Base-by-base conservation (phyloP, 495 filamentous ascomycete species). In the Chlorociboria aeruginascens region DNA sequence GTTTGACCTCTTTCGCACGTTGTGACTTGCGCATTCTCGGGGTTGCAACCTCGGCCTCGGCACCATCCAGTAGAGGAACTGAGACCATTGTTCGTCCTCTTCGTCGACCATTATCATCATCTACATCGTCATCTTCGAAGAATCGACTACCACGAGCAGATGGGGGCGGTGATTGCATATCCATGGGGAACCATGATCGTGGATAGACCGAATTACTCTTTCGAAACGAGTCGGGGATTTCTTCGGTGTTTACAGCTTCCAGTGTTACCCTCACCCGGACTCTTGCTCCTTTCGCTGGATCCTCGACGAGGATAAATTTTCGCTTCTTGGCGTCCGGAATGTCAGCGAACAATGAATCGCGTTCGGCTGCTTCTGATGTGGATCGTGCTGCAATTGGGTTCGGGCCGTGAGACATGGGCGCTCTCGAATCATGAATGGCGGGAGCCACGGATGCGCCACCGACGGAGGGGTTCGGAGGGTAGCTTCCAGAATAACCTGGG, bases 281-380 rank as follows among this genome's bases (percentile, higher is more conserved):
- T 40, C 89, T 81, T 30, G 73, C 73, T 35, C 79, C 78, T 40
- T 86, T 82, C 43, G 85, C 83, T 12, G 73, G 75, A 62, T 97
- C 92, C 50, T 95, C 86, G 17, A 98, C 88, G 3, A 95, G 77
- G 55, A 98, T 94, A 62, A 97, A 97, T 62, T 95, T 98, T 54
- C 89, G 82, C 45, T 83, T 85, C 65, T 93, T 95, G 44, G 79
- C 78, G 45, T 86, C 85, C 1, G 90, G 90, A 20, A 95, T 72
- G 43, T 86, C 80, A 42, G 86, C 83, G 62, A 95, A 96, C 12
- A 98, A 73, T 8, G 79, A 72, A 14, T 77, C 79, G 38, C 66
- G 62, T 30, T 70, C 69, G 6, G 69, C 63, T 13, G 66, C 66
- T 48, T 62, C 58, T 3, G 51, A 54, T 14, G 49, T 50, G 7